Evolutionary conservation across 2,329 filamentous ascomycete species (phyloP).

Genomic region (Emergomyces orientalis): DNA sequence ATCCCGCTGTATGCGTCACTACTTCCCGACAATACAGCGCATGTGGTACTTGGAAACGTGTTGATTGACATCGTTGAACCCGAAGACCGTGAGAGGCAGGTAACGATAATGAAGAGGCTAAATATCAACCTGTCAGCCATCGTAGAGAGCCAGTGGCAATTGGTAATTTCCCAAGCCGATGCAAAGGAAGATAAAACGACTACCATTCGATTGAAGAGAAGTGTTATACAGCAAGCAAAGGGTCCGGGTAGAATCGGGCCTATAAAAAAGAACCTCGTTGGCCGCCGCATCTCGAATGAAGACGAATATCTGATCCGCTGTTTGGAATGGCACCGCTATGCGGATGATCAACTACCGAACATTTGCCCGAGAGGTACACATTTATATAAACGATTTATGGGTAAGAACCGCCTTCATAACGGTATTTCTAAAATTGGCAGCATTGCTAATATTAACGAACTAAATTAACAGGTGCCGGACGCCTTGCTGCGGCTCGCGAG

Average conservation of each 20-base stretch:
- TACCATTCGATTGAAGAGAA: conserved; percentile 27
- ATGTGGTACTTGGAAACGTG: conserved; percentile 65
- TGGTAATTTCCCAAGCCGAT: conserved; percentile 30
- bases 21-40: conserved; percentile 54
- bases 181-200: conserved; percentile 26
- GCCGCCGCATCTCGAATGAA: conserved; percentile 48
- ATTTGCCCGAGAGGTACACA: conserved; percentile 60
- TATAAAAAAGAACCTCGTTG: conserved; percentile 64
- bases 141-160: conserved; percentile 56
- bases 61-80: conserved; percentile 62
- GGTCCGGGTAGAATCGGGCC: conserved; percentile 47
- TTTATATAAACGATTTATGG: conserved; percentile 74
- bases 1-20: conserved; percentile 84
- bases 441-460: conserved; percentile 22
- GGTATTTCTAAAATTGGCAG: conserved; percentile 7
- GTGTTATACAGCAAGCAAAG: conserved; percentile 45
- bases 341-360: conserved; percentile 61
- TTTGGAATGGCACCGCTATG: conserved; percentile 73
- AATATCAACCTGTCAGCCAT: conserved; percentile 64
- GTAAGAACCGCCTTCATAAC: conserved; percentile 47
- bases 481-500: conserved; percentile 46
- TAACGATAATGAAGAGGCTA: conserved; percentile 66
- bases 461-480: conserved; percentile 26
- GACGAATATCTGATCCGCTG: conserved; percentile 69
- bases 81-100: conserved; percentile 55